Evolutionary conservation across 2,329 filamentous ascomycete species (phyloP), one percentile per base, ranked within the genome.

Genomic region (Colletotrichum cuscutae): DNA sequence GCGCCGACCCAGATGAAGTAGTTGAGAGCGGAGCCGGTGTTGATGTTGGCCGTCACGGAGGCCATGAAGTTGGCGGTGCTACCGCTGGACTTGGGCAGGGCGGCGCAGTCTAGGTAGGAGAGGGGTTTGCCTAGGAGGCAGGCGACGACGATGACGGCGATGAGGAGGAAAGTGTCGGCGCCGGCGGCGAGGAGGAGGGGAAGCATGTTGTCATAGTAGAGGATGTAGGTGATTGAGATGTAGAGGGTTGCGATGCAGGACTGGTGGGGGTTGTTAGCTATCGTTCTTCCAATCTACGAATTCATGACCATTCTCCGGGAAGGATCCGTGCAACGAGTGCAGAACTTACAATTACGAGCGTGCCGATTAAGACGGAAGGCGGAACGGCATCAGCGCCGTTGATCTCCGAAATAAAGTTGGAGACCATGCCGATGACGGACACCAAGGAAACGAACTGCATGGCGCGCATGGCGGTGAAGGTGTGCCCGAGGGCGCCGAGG

Each of bases 321-420:
- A 15, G 13, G 0, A 0, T 42, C 13, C 0, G 37, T 42, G 37
- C 1, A 35, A 24, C 49, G 64, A 6, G 22, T n/a, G 13, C 42
- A 30, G 11, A 28, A 89, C 94, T 79, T 89, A 97, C 95, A 76
- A 97, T 90, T 73, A 90, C 90, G 75, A 98, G 87, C 3, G 94
- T 95, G 35, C 91, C 94, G 35, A 97, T 89, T 26, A 98, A 86
- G 59, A 95, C 90, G 64, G 89, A 86, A 0, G 95, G 94, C 0
- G 93, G 90, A 35, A 89, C 86, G 68, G 92, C 89, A 75, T 91
- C 88, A 26, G 87, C 89, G 56, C 86, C 84, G 57, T 94, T 90
- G 80, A 97, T 95, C 77, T 94, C 88, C 28, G 91, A 88, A 78
- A 97, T 92, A 82, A 98, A 97, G 82, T 95, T 95, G 78, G 93